Evolutionary conservation across 2,329 filamentous ascomycete genomes (phyloP).

Genomic region (Sclerotinia glacialis): DNA sequence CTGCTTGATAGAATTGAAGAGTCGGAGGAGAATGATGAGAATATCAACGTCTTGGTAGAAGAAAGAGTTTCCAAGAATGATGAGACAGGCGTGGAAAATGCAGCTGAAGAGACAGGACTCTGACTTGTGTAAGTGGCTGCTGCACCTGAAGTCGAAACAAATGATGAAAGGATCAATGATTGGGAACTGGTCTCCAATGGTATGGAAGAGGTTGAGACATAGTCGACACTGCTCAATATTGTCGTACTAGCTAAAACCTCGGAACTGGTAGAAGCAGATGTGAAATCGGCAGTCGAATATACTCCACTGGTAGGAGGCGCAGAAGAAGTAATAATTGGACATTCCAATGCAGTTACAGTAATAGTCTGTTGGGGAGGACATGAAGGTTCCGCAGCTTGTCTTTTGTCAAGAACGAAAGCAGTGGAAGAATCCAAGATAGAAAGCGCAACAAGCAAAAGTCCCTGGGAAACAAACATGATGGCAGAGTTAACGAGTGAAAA

Average conservation of each 20-base stretch:
- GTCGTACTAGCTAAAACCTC: background rate
- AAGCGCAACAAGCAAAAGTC: background rate
- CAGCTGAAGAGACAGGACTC: background rate
- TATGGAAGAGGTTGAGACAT: background rate
- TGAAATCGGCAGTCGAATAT: constrained; percentile 10
- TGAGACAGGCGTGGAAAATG: background rate
- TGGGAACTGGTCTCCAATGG: background rate
- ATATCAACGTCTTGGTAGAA: background rate
- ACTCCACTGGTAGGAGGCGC: background rate
- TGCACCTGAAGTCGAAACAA: background rate
- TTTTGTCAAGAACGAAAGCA: constrained; percentile 8
- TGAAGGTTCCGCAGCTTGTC: background rate
- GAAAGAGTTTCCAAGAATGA: background rate
- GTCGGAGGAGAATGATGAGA: background rate
- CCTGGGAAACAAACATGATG: constrained; percentile 2
- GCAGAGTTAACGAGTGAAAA: background rate
- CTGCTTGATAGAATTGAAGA: background rate
- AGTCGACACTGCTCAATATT: background rate
- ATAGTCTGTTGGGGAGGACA: constrained; percentile 12
- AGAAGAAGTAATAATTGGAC: constrained; percentile 6
- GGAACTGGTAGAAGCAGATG: constrained; percentile 1
- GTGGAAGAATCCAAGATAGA: constrained; percentile 8
- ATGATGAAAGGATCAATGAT: background rate
- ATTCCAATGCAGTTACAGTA: constrained; percentile 10
- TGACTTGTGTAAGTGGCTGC: constrained; percentile 6